Conservation (phyloP, 2,329 filamentous ascomycete species). For the Ophiostoma montium region DNA sequence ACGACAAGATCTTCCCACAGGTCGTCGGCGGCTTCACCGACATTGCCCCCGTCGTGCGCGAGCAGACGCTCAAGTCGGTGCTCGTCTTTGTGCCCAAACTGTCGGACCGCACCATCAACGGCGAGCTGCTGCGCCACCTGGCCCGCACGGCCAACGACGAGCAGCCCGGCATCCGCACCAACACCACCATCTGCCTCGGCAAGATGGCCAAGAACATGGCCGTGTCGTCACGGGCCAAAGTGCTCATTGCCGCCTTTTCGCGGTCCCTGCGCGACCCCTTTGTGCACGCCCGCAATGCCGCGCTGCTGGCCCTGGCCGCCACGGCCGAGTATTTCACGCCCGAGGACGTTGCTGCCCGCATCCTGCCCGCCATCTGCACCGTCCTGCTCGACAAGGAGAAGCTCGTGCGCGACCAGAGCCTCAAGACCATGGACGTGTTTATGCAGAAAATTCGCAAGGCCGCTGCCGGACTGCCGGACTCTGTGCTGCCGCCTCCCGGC, state of each 20-base stretch:
- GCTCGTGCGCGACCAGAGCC: slow-evolving; percentile 79
- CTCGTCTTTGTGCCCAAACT: slow-evolving; percentile 77
- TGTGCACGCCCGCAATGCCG: slow-evolving; percentile 81
- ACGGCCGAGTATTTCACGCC: slow-evolving; percentile 78
- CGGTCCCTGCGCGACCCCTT: slow-evolving; percentile 86
- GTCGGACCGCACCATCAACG: slow-evolving; percentile 84
- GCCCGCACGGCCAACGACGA: slow-evolving; percentile 97
- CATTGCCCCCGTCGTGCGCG: slow-evolving; percentile 74
- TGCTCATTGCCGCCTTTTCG: slow-evolving; percentile 83
- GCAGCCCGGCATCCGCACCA: slow-evolving; percentile 91
- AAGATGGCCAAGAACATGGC: slow-evolving; percentile 90
- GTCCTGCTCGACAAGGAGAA: slow-evolving; percentile 90
- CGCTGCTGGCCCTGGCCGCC: slow-evolving; percentile 70
- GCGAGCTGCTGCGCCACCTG: slow-evolving; percentile 76
- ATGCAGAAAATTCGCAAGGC: slow-evolving; percentile 71
- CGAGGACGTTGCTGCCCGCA: slow-evolving; percentile 73
- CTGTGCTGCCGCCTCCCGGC: slow-evolving; percentile 46
- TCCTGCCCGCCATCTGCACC: slow-evolving; percentile 74
- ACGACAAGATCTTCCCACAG: slow-evolving; percentile 92
- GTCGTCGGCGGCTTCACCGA: slow-evolving; percentile 96
- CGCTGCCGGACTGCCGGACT: slow-evolving; percentile 65
- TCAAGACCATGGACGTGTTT: slow-evolving; percentile 78
- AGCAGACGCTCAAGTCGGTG: slow-evolving; percentile 92
- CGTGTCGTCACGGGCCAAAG: slow-evolving; percentile 65
- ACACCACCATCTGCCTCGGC: slow-evolving; percentile 92